Evolutionary conservation across 805 yeast species (phyloP), one percentile per base, ranked within the genome.

Genomic region (Starmerella etchellsii): DNA sequence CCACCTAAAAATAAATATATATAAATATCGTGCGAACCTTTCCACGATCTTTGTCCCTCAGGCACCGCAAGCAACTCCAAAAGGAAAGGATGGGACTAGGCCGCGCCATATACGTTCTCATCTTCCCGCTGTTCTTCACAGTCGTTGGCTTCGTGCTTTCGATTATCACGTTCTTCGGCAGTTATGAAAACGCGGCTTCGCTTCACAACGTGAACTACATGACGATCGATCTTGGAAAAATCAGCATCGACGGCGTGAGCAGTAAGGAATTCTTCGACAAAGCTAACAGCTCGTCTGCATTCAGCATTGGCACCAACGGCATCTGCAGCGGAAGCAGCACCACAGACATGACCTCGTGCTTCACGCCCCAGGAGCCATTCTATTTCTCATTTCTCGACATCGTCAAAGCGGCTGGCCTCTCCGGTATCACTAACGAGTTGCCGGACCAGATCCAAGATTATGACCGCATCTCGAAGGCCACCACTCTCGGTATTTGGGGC

Each of bases 231-330:
- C 42, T 74, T 23, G 45, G 68, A 4, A 52, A 55, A 16, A 32
- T 67, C 8, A 43, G 56, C 9, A 45, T 60, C 11, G 40, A 39
- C 4, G 46, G 46, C n/a, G 9, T 38, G 2, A 10, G 19, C 3
- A 16, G 34, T n/a, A 29, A 45, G 4, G 15, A 32, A 7, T n/a
- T 39, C 6, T 24, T 31, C 9, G 24, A 22, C 5, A 2, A 34
- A 7, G 47, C 65, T 2, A 71, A 70, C 2, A 50, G 74, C 8
- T 56, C 70, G 3, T 68, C 67, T 32, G 62, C 69, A 23, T 72
- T 71, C 49, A 65, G 71, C 14, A 61, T 75, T 26, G 81, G 82
- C 28, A 59, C 73, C 49, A 77, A 79, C 72, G 78, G 79, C 20
- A 76, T 73, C 59, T 78, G 85, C 57, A 51, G 63, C 40, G 78